Evolutionary conservation across 2,329 filamentous ascomycete genomes (phyloP), one percentile per base, ranked within the genome.

Genomic region (Lachnellula subtilissima): DNA sequence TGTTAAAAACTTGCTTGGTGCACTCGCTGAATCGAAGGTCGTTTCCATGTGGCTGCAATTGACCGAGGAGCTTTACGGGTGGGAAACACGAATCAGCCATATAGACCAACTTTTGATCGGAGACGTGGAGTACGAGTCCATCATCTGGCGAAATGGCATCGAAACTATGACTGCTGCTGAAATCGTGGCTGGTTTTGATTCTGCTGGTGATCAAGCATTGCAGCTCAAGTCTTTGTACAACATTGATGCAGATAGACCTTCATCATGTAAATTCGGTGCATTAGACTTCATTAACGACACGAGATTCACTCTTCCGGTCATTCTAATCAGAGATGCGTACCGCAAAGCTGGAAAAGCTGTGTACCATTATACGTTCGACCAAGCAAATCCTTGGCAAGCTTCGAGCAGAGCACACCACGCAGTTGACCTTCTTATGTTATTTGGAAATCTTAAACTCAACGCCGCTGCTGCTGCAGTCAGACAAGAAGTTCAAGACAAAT

Each of bases 361-460:
- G 1, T 78, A 72, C 56, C 68, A 67, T 35, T 78, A 75, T 39
- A 59, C 76, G 0, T 59, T 78, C 1, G 76, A 79, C 40, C 72
- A 79, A 52, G 48, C 67, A 0, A 79, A 79, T 37, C 76, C 76
- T 5, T 78, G 73, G 74, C 76, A 78, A 50, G 52, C 70, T 0
- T 78, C 75, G 0, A 74, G 71, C 8, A 69, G 76, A 0, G 68
- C 76, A 2, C 76, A 79, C 40, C 76, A 79, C 55, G 76, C 73
- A 0, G 73, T 79, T 2, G 76, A 79, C 58, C 63, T 79, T 4
- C 55, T 78, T 2, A 71, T 76, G 8, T 61, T 78, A 0, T 79
- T 78, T 25, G 74, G 69, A 0, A 11, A 32, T 32, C 28, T 32
- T 32, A 11, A 32, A 11, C 28, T 32, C 28, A 32, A 32, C 9